These are phyloP conservation scores for Venturia carpophila DNA, from an alignment of 2,329 filamentous ascomycete species.

Conservation along the genomic window DNA sequence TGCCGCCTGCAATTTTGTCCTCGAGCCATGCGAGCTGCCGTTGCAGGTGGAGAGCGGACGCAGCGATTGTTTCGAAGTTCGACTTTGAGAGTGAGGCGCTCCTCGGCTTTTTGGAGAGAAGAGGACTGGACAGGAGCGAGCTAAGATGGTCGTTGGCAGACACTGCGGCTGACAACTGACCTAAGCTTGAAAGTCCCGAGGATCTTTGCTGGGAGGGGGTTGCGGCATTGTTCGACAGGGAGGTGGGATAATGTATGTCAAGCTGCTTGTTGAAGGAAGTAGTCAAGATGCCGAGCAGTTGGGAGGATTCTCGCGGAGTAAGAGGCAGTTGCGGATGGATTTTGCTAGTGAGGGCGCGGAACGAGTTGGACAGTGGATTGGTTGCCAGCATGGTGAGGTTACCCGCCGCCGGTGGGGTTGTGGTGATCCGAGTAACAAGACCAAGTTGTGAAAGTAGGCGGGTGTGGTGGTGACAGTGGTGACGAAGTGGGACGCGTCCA, in stretches of 20 bases:
- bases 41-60: neutral
- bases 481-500: neutral
- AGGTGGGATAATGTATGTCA: conserved; percentile 47
- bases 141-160: conserved; percentile 13
- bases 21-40: conserved; percentile 5
- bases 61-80: neutral
- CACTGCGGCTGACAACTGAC: neutral
- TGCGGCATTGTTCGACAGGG: neutral
- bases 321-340: conserved; percentile 47
- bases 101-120: conserved; percentile 14
- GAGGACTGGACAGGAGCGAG: conserved; percentile 12
- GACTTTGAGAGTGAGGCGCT: neutral
- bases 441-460: neutral
- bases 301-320: conserved; percentile 49
- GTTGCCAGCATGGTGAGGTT: conserved; percentile 44
- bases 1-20: conserved; percentile 11
- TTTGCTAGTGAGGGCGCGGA: conserved; percentile 45
- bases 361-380: conserved; percentile 32
- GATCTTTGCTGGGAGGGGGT: neutral
- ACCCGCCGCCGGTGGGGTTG: neutral
- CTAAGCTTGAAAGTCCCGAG: neutral
- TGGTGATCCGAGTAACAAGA: no score
- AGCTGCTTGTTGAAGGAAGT: conserved; percentile 56
- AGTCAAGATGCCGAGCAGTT: conserved; percentile 53
- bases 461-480: neutral